Evolutionary conservation across 805 yeast species (phyloP).

Genomic region (Geotrichum ghanense): DNA sequence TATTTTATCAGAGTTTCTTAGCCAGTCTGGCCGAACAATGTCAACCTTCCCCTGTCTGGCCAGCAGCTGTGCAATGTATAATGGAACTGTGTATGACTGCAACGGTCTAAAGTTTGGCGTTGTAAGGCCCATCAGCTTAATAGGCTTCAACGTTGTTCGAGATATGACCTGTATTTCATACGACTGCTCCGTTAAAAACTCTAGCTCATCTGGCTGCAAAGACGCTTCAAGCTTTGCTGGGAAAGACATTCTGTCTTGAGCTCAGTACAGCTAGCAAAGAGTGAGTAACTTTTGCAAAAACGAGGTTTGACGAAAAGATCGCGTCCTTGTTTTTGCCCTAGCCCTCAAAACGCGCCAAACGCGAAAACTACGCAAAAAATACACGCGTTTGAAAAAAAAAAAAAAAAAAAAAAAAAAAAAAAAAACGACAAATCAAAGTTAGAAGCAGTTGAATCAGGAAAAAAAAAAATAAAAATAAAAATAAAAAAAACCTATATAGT

Average conservation of each 20-base stretch:
- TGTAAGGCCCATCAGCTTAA: slow-evolving; percentile 43
- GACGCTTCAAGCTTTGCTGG: slow-evolving; percentile 43
- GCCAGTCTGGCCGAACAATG: slow-evolving; percentile 81
- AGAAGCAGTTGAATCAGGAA: too few species aligned
- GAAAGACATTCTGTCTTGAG: slow-evolving; percentile 57
- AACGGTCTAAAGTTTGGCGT: slow-evolving; percentile 51
- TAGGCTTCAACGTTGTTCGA: slow-evolving; percentile 54
- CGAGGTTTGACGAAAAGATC: too few species aligned
- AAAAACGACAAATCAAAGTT: too few species aligned
- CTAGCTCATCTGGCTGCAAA: slow-evolving; percentile 62
- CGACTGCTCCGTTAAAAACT: slow-evolving; percentile 73
- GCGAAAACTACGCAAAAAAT: too few species aligned
- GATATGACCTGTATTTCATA: slow-evolving; percentile 68
- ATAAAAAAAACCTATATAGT: too few species aligned
- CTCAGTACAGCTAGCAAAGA: too few species aligned
- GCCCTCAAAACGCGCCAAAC: too few species aligned
- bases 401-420: too few species aligned
- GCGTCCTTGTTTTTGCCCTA: too few species aligned
- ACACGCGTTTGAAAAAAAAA: too few species aligned
- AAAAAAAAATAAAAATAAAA: too few species aligned
- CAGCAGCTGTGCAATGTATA: slow-evolving; percentile 80
- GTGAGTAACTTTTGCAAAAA: too few species aligned
- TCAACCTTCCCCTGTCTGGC: slow-evolving; percentile 80
- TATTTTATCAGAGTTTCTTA: slow-evolving; percentile 38
- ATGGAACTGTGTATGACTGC: slow-evolving; percentile 58